These are phyloP conservation scores for Claviceps pazoutovae DNA, from an alignment of 2,329 filamentous ascomycete species.

Conservation along the genomic window DNA sequence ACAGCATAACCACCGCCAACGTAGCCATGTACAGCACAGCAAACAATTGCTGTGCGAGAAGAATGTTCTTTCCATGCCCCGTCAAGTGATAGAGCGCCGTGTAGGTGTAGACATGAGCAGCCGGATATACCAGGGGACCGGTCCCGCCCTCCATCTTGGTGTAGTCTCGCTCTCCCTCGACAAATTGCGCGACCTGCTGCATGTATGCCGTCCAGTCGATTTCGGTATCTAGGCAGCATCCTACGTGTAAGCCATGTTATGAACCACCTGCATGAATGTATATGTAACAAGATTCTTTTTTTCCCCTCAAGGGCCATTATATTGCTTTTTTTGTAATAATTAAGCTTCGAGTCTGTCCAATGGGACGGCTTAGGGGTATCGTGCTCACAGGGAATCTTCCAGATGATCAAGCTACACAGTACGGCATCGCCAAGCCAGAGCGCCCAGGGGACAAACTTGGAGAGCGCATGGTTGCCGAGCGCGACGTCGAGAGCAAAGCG, in stretches of 20 bases:
- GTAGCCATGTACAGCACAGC: constrained; percentile 63
- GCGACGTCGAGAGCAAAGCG: constrained; percentile 27
- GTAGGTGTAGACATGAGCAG: constrained; percentile 87
- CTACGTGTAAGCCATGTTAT: not conserved
- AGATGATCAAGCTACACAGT: constrained; percentile 62
- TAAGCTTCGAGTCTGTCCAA: too few species aligned
- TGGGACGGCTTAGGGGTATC: too few species aligned
- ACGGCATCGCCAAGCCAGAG: constrained; percentile 57
- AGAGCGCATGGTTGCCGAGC: constrained; percentile 34
- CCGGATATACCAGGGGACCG: constrained; percentile 89
- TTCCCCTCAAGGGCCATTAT: too few species aligned
- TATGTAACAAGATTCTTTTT: too few species aligned
- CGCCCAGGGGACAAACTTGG: constrained; percentile 38
- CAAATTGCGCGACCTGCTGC: constrained; percentile 72
- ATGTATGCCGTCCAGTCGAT: constrained; percentile 98
- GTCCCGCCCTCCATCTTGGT: constrained; percentile 73
- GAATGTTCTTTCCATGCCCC: constrained; percentile 58
- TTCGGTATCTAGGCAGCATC: constrained; percentile 58
- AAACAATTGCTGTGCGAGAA: constrained; percentile 74
- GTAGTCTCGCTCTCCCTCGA: constrained; percentile 81
- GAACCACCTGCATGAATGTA: not conserved
- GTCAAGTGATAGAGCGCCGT: constrained; percentile 66
- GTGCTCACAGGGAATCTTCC: constrained; percentile 66
- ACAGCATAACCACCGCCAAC: constrained; percentile 63
- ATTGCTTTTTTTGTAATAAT: too few species aligned